Base-by-base conservation (phyloP, 2,329 filamentous ascomycete genomes). In the Cordyceps sp. region DNA sequence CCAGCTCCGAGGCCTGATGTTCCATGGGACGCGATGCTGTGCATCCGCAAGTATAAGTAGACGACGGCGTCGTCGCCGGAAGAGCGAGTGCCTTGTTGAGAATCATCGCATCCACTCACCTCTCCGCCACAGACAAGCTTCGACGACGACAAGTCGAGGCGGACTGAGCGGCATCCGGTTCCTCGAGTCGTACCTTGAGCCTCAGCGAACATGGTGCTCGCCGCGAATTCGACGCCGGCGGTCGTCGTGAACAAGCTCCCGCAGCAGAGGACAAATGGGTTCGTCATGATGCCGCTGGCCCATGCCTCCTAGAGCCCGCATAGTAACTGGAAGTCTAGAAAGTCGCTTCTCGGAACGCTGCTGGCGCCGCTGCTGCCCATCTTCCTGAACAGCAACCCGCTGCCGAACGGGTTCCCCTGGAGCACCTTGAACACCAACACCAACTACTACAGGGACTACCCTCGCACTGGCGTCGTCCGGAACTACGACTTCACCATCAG, bases 401-500 rank as follows among this genome's bases (percentile, higher is more conserved):
- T 63, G 3, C 60, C 61, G 1, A 53, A 59, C 37, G 63, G 62
- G 4, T 59, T 44, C 30, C 69, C 69, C 2, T 73, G 69, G 69
- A 67, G 65, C 18, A 44, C 42, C 5, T 47, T 53, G 27, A 57
- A 54, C 14, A 47, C 57, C 21, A 45, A 45, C 6, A 66, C 60
- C 33, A 66, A 72, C 45, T 68, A 67, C 29, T 67, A 67, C 37
- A 47, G 50, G 3, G 48, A 57, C 5, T 50, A 52, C 20, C 68
- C 69, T 2, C 49, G 54, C 22, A 74, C 70, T 0, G 65, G 68
- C 10, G 60, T 71, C 3, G 69, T 65, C 16, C 54, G 70, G 10
- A 55, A 56, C 25, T 73, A 71, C 39, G 61, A 70, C 38, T 68
- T 70, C 36, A 62, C 58, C 4, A 47, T 73, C 35, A 64, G 56